Conservation (phyloP, 108 stramenopile species). For the Nitzschia inconspicua region DNA sequence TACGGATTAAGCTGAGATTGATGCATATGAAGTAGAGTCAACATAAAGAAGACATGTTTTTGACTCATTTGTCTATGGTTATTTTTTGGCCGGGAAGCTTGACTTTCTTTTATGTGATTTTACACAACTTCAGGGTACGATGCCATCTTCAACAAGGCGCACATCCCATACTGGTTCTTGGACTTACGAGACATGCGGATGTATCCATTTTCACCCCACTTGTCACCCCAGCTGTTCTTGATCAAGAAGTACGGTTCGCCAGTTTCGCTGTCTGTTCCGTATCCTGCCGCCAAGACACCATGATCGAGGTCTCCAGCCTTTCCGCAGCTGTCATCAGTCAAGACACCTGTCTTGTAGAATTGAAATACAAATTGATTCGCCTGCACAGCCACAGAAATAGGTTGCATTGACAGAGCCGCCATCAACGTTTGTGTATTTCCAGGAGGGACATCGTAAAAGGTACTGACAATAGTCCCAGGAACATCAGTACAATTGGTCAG, state of each 20-base stretch:
- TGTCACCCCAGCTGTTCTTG: conserved; percentile 78
- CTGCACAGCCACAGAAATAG: conserved; percentile 79
- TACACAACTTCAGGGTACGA: conserved; percentile 48
- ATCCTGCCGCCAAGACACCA: conserved; percentile 95
- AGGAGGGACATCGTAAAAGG: conserved; percentile 78
- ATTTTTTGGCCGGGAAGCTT: too few species aligned
- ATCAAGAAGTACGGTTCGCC: conserved; percentile 61
- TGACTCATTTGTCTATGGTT: too few species aligned
- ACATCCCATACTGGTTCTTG: conserved; percentile 72
- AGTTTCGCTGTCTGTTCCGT: conserved; percentile 78
- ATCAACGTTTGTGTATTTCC: conserved; percentile 68
- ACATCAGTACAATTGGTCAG: conserved; percentile 67
- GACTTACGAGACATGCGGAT: conserved; percentile 79
- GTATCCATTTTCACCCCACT: conserved; percentile 91
- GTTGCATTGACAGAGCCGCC: conserved; percentile 71
- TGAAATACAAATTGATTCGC: conserved; percentile 85
- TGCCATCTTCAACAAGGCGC: conserved; percentile 71
- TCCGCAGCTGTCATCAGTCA: conserved; percentile 70
- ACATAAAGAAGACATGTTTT: too few species aligned
- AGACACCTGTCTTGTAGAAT: conserved; percentile 94
- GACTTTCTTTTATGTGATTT: background rate
- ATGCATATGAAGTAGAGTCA: too few species aligned
- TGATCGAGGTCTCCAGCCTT: conserved; percentile 81
- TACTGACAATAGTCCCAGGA: conserved; percentile 61
- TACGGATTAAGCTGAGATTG: too few species aligned